Conservation (phyloP, 257 asterid species). For the Lithospermum erythrorhizon region DNA sequence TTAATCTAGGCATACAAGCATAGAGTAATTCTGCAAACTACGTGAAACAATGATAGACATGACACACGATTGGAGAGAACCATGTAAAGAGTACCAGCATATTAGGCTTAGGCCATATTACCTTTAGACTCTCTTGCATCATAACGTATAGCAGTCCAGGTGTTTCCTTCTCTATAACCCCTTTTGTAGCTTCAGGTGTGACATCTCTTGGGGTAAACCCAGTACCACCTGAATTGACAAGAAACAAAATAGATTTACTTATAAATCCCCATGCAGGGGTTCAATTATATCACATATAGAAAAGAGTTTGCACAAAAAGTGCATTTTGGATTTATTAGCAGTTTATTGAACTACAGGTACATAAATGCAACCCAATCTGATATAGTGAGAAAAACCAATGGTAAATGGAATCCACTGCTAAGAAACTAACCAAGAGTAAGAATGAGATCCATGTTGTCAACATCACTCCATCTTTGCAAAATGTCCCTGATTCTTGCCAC, state of each 20-base stretch:
- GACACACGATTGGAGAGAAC: neutral
- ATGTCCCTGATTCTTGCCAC: conserved; percentile 55
- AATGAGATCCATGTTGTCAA: conserved; percentile 81
- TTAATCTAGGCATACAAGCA: neutral
- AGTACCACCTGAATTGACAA: conserved; percentile 66
- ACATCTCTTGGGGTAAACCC: conserved; percentile 94
- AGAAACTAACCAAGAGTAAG: conserved; percentile 72
- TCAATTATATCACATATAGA: no score
- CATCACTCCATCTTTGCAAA: conserved; percentile 76
- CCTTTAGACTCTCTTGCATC: conserved; percentile 97
- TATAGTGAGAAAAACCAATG: conserved; percentile 1
- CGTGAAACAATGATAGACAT: neutral
- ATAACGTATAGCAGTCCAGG: conserved; percentile 86
- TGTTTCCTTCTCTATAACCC: conserved; percentile 71
- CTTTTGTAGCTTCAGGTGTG: conserved; percentile 95
- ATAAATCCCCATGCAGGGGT: neutral
- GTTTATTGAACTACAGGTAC: neutral
- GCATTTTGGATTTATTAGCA: neutral
- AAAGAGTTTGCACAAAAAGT: neutral
- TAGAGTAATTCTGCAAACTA: neutral
- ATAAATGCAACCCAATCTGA: neutral
- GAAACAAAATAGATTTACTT: conserved; percentile 1
- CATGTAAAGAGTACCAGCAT: conserved; percentile 1
- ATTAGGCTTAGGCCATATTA: conserved; percentile 11
- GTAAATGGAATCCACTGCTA: neutral